phyloP scores from a whole-genome alignment of 306 rosid species.

The Coriaria nepalensis region DNA sequence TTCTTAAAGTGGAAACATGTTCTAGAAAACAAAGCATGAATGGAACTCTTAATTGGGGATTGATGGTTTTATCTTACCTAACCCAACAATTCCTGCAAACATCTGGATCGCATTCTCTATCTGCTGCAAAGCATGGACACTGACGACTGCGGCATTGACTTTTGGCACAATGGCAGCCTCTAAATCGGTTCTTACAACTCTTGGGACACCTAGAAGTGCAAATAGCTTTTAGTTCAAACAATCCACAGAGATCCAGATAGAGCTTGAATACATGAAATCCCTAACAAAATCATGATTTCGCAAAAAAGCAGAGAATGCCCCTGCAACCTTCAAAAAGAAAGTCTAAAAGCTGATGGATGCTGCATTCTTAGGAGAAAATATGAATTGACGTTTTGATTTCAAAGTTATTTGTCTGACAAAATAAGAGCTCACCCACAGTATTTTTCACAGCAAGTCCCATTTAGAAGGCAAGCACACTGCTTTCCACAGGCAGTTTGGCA shows the following conservation, averaged over 20 bases:
- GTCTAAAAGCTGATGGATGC: neutral
- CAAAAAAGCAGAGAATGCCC: no score
- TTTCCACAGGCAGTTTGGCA: slow-evolving; percentile 94
- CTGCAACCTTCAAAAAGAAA: neutral
- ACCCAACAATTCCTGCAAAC: slow-evolving; percentile 99
- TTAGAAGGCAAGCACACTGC: slow-evolving; percentile 89
- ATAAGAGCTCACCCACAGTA: slow-evolving; percentile 82
- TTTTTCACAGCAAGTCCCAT: slow-evolving; percentile 96
- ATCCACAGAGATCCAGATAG: no score
- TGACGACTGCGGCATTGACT: slow-evolving; percentile 98
- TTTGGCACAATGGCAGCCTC: slow-evolving; percentile 98
- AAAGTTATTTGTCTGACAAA: neutral
- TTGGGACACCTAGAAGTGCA: slow-evolving; percentile 58
- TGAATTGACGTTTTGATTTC: neutral
- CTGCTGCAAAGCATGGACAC: slow-evolving; percentile 99
- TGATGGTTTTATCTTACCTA: slow-evolving; percentile 39
- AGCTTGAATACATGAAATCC: no score
- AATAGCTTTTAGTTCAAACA: neutral
- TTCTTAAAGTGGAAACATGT: no score
- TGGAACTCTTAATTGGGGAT: neutral
- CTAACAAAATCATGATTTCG: no score
- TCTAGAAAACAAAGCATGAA: slow-evolving; percentile 5
- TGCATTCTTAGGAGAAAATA: neutral
- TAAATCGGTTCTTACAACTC: slow-evolving; percentile 84
- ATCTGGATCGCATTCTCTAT: slow-evolving; percentile 96